Evolutionary conservation across 106 monocot species (phyloP).

Genomic region (Gastrodia elata): DNA sequence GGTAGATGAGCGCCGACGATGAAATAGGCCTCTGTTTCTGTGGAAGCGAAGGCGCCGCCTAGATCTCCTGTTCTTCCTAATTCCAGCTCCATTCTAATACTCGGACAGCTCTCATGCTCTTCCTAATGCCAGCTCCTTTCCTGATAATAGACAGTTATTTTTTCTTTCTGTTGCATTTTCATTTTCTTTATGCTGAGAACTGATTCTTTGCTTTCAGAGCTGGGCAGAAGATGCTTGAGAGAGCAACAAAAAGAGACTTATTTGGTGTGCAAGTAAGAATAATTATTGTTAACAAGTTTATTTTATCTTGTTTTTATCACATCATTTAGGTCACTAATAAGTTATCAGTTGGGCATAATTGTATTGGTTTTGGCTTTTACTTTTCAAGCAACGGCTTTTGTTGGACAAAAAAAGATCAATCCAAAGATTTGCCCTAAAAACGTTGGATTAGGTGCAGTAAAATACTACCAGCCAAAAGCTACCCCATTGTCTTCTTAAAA

Average conservation of each 20-base stretch:
- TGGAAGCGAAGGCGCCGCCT: constrained; percentile 39
- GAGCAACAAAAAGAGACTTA: neutral
- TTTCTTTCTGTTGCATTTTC: neutral
- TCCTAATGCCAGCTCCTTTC: neutral
- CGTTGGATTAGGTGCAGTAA: too few relatives aligned
- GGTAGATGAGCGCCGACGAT: constrained; percentile 39
- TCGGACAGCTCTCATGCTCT: neutral
- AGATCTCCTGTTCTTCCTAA: constrained; percentile 14
- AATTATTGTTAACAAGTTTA: neutral
- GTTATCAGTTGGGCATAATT: too few relatives aligned
- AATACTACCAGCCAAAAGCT: too few relatives aligned
- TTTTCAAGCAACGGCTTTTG: too few relatives aligned
- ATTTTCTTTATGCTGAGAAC: neutral
- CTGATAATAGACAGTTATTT: neutral
- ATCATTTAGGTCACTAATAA: too few relatives aligned
- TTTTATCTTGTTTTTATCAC: neutral
- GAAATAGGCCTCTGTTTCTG: constrained; percentile 30
- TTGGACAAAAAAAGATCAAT: too few relatives aligned
- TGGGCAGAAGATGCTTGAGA: constrained; percentile 1
- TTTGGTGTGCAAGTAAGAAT: neutral
- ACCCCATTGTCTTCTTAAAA: too few relatives aligned
- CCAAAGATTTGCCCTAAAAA: too few relatives aligned
- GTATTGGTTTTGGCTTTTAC: too few relatives aligned
- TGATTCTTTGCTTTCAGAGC: neutral
- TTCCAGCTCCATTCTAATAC: constrained; percentile 34